Evolutionary conservation across 1,284 basidiomycete genomes (phyloP).

Genomic region (Taiwanofungus camphoratus): DNA sequence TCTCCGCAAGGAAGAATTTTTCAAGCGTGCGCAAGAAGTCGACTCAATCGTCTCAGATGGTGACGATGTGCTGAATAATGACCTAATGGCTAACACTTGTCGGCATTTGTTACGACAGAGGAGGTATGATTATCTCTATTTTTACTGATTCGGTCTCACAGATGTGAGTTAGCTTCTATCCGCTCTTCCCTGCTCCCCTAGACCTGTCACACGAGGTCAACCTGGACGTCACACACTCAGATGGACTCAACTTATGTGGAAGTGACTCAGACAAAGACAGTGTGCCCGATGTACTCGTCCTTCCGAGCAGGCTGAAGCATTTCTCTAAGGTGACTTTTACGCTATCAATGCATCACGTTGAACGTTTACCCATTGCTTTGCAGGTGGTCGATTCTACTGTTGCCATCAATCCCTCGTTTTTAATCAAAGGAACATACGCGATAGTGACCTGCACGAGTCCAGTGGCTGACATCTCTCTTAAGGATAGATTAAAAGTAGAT

Average conservation of each 20-base stretch:
- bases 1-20: conserved; percentile 78
- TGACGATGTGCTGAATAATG: conserved; percentile 44
- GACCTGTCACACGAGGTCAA: conserved; percentile 76
- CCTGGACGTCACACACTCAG: conserved; percentile 77
- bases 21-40: conserved; percentile 65
- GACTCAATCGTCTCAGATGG: conserved; percentile 40
- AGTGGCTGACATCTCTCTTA: conserved; percentile 24
- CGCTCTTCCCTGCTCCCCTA: conserved; percentile 83
- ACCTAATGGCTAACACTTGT: conserved; percentile 75
- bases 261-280: conserved; percentile 34
- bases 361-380: conserved; percentile 4
- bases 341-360: background rate
- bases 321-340: conserved; percentile 60
- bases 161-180: conserved; percentile 74
- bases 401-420: conserved; percentile 68
- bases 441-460: conserved; percentile 33
- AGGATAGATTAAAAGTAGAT: conserved; percentile 32
- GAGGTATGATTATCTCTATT: conserved; percentile 44
- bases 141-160: background rate
- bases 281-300: conserved; percentile 78
- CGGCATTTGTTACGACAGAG: conserved; percentile 83
- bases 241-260: conserved; percentile 39
- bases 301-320: conserved; percentile 82
- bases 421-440: conserved; percentile 54
- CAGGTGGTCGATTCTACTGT: conserved; percentile 63